These are phyloP conservation scores for Cyathus olla DNA, from an alignment of 1,284 basidiomycete species.

Conservation along the genomic window DNA sequence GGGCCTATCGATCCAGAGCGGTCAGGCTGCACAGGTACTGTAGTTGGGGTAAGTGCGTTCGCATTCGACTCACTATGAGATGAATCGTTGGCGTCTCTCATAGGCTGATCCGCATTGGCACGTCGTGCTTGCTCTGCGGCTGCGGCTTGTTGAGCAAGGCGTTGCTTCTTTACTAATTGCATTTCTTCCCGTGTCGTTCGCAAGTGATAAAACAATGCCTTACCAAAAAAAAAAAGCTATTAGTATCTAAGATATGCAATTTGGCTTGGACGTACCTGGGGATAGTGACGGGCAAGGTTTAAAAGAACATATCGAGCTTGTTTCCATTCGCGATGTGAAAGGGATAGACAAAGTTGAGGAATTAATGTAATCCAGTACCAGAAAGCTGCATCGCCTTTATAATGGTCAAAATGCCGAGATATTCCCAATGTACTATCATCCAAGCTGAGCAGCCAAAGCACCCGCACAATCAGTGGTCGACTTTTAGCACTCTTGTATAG, in stretches of 20 bases:
- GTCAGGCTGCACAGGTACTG: slow-evolving; percentile 20
- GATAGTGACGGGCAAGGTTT: slow-evolving; percentile 92
- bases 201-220: slow-evolving; percentile 97
- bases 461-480: slow-evolving; percentile 90
- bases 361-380: slow-evolving; percentile 99
- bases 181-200: slow-evolving; percentile 95
- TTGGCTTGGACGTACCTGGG: slow-evolving; percentile 73
- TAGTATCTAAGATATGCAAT: background rate
- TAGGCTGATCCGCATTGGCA: slow-evolving; percentile 30
- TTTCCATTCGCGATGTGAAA: slow-evolving; percentile 93
- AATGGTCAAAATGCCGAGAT: slow-evolving; percentile 93
- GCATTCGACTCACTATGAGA: slow-evolving; percentile 27
- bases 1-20: slow-evolving; percentile 6
- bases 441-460: slow-evolving; percentile 96
- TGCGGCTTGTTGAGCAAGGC: slow-evolving; percentile 41
- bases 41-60: slow-evolving; percentile 7
- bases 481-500: slow-evolving; percentile 97
- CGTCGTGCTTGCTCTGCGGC: slow-evolving; percentile 34
- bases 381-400: slow-evolving; percentile 96
- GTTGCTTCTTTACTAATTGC: slow-evolving; percentile 56
- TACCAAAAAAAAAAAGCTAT: slow-evolving; percentile 14
- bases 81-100: slow-evolving; percentile 35
- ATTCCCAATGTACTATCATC: slow-evolving; percentile 87
- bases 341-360: slow-evolving; percentile 93
- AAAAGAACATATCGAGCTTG: slow-evolving; percentile 93